These are phyloP conservation scores for Leccinum subspadiceum DNA, from an alignment of 1,284 basidiomycete genomes.

Conservation along the genomic window DNA sequence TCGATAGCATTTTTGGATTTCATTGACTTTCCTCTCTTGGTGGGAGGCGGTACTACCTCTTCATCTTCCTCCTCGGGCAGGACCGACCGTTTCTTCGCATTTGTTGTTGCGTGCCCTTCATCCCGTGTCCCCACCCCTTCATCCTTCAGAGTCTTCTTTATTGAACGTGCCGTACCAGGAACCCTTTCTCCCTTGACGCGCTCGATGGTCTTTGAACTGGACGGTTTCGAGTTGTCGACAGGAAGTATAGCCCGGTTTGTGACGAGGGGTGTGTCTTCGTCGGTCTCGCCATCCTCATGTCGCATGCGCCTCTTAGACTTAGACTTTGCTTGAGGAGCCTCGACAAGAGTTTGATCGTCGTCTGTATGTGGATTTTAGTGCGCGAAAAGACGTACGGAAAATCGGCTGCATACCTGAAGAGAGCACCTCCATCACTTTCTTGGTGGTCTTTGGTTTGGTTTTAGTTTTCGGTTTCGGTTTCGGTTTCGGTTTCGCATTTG, in stretches of 20 bases:
- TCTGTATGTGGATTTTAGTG: conserved; percentile 17
- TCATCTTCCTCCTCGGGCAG: not conserved
- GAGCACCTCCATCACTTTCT: conserved; percentile 7
- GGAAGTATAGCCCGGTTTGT: not conserved
- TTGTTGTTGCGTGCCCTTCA: not conserved
- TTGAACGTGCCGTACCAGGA: not conserved
- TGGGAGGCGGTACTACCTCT: not conserved
- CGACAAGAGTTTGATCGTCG: conserved; percentile 29
- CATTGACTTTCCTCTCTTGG: conserved; percentile 14
- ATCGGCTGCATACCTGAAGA: conserved; percentile 16
- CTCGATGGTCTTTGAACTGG: not conserved
- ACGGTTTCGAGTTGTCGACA: not conserved
- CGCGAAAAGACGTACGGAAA: not conserved
- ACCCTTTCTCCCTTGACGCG: not conserved
- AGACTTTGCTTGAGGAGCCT: conserved; percentile 13
- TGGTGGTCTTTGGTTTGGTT: conserved; percentile 9
- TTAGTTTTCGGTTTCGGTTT: no score
- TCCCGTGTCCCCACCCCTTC: not conserved
- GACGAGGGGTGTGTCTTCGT: conserved; percentile 4
- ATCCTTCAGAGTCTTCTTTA: conserved; percentile 3
- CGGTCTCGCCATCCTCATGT: not conserved
- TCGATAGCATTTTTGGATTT: not conserved
- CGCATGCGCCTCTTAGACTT: conserved; percentile 1
- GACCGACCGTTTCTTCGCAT: conserved; percentile 6
- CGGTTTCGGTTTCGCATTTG: no score